phyloP scores from a whole-genome alignment of 164 flowering plant species.

The Vitis cinerea region DNA sequence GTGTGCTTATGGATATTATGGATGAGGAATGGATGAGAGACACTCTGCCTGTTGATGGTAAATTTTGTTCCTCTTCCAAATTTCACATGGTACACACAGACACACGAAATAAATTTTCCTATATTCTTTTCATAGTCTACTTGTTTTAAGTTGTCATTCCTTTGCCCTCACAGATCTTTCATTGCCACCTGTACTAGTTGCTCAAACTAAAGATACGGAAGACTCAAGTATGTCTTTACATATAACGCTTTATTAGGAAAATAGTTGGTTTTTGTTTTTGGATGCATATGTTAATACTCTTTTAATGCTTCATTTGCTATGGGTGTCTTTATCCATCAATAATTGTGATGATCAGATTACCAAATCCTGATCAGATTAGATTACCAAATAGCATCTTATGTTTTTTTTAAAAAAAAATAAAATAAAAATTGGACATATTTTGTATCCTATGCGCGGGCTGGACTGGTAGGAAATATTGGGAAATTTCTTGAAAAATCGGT shows the following conservation, averaged over 20 bases:
- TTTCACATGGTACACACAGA: not conserved
- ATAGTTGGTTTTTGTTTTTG: no score
- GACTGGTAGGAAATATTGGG: no score
- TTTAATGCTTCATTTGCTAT: no score
- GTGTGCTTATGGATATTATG: slow-evolving; percentile 61
- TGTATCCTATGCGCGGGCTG: no score
- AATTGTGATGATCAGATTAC: no score
- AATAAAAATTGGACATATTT: no score
- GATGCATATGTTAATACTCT: no score
- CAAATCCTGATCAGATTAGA: no score
- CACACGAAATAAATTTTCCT: not conserved
- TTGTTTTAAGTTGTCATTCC: not conserved
- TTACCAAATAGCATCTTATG: no score
- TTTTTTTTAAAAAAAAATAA: no score
- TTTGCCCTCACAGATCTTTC: slow-evolving; percentile 48
- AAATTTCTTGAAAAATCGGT: no score
- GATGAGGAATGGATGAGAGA: slow-evolving; percentile 87
- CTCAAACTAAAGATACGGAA: slow-evolving; percentile 72
- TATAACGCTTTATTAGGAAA: not conserved
- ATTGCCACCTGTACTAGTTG: slow-evolving; percentile 51
- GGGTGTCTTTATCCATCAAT: no score
- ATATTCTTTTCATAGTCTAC: not conserved
- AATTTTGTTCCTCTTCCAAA: not conserved
- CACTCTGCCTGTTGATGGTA: slow-evolving; percentile 68
- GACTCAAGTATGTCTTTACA: slow-evolving; percentile 59